These are phyloP conservation scores for Pichia californica DNA, from an alignment of 805 yeast genomes.

Conservation along the genomic window DNA sequence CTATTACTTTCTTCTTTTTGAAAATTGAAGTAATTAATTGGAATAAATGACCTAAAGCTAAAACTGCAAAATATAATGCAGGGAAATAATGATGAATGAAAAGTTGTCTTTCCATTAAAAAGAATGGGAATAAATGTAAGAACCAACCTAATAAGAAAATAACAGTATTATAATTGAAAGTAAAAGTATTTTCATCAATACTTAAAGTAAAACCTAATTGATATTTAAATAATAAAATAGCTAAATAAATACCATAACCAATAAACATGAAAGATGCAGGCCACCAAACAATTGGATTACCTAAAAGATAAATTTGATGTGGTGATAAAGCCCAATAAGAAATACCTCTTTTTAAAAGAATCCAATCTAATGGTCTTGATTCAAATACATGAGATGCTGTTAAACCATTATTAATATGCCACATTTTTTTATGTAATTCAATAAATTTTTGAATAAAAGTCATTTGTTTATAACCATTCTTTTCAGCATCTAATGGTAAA, in stretches of 20 bases:
- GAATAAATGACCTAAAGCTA: slow-evolving; percentile 30
- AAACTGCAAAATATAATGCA: slow-evolving; percentile 68
- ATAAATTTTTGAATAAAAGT: slow-evolving; percentile 52
- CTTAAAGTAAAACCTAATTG: slow-evolving; percentile 46
- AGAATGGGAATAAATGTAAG: slow-evolving; percentile 67
- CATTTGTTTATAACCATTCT: slow-evolving; percentile 46
- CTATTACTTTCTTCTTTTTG: slow-evolving; percentile 35
- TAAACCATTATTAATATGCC: slow-evolving; percentile 67
- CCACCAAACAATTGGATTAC: slow-evolving; percentile 84
- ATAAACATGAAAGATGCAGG: slow-evolving; percentile 47
- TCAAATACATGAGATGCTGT: slow-evolving; percentile 67
- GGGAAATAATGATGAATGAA: slow-evolving; percentile 93
- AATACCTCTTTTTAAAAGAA: slow-evolving; percentile 68
- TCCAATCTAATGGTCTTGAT: slow-evolving; percentile 71
- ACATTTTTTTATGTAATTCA: slow-evolving; percentile 69
- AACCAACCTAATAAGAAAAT: slow-evolving; percentile 65
- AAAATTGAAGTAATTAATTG: slow-evolving; percentile 27
- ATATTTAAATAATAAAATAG: slow-evolving; percentile 50
- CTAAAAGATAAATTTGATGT: slow-evolving; percentile 58
- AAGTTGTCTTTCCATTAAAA: slow-evolving; percentile 86
- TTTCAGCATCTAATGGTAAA: slow-evolving; percentile 38
- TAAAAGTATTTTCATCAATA: slow-evolving; percentile 47
- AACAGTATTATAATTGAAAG: slow-evolving; percentile 58
- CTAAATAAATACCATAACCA: slow-evolving; percentile 43
- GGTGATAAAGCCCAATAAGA: slow-evolving; percentile 65